Evolutionary conservation across 1,284 basidiomycete species (phyloP).

Genomic region (Xerocomus nothofagi): DNA sequence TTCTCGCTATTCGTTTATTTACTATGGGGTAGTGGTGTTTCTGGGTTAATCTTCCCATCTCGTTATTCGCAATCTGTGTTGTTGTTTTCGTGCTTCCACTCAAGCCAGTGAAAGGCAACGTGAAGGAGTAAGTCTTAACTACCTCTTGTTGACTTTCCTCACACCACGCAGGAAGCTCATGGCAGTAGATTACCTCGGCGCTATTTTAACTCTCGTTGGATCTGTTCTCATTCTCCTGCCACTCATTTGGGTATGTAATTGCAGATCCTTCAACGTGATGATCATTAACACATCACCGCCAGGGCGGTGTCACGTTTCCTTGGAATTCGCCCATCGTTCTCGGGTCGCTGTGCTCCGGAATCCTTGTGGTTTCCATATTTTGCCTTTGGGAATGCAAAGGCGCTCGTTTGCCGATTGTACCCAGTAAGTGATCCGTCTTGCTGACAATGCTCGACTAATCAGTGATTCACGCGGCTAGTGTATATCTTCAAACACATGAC

Average conservation of each 20-base stretch:
- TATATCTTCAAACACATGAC: conserved; percentile 73
- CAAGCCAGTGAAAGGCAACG: conserved; percentile 60
- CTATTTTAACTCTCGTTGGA: conserved; percentile 57
- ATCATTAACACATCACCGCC: conserved; percentile 3
- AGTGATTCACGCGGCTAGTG: conserved; percentile 39
- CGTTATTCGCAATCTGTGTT: conserved; percentile 50
- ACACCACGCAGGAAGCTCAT: conserved; percentile 52
- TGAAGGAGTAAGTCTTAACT: conserved; percentile 39
- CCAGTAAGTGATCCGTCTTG: conserved; percentile 45
- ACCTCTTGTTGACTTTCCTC: not conserved
- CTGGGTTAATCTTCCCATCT: conserved; percentile 67
- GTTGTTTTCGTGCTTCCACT: conserved; percentile 66
- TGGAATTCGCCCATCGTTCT: conserved; percentile 67
- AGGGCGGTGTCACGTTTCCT: conserved; percentile 70
- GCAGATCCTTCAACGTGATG: not conserved
- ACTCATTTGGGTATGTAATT: conserved; percentile 63
- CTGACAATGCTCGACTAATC: not conserved
- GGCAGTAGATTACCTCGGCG: conserved; percentile 68
- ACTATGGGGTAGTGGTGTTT: conserved; percentile 52
- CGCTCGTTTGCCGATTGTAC: conserved; percentile 66
- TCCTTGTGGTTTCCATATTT: conserved; percentile 57
- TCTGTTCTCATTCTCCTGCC: conserved; percentile 66
- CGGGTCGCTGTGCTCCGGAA: conserved; percentile 58
- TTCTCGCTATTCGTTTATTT: not conserved
- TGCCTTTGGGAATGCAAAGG: conserved; percentile 74